A percentile compares a stretch with the other conserved stretches of the same genome.
Conservation (phyloP, 805 yeast species). For the Kodamaea jinghongensis region DNA sequence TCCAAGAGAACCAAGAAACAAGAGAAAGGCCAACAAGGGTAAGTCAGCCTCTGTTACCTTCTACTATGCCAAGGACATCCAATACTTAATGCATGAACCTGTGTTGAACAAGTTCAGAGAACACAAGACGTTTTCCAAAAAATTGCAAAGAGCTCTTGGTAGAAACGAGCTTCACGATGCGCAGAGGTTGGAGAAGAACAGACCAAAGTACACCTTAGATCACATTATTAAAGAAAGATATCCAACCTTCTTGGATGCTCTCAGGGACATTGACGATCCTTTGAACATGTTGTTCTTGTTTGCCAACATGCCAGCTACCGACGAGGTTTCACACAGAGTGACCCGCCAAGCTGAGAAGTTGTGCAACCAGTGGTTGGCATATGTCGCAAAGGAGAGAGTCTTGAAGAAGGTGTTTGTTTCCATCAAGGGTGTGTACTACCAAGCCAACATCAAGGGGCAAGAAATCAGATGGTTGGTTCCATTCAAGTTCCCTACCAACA, state of each 20-base stretch:
- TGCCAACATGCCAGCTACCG: slow-evolving; percentile 93
- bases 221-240: slow-evolving; percentile 92
- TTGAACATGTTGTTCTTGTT: slow-evolving; percentile 91
- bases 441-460: slow-evolving; percentile 86
- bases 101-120: slow-evolving; percentile 88
- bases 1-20: slow-evolving; percentile 94
- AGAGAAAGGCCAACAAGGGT: slow-evolving; percentile 96
- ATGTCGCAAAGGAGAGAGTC: slow-evolving; percentile 77
- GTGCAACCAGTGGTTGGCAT: slow-evolving; percentile 95
- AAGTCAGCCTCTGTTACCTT: slow-evolving; percentile 89
- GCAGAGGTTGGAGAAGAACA: slow-evolving; percentile 72
- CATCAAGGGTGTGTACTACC: slow-evolving; percentile 95
- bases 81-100: slow-evolving; percentile 93
- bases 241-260: slow-evolving; percentile 88
- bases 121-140: slow-evolving; percentile 91
- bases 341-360: slow-evolving; percentile 85
- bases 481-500: slow-evolving; percentile 92
- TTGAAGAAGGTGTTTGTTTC: slow-evolving; percentile 90
- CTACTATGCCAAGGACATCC: slow-evolving; percentile 91
- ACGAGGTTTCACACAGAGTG: slow-evolving; percentile 70
- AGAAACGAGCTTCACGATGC: slow-evolving; percentile 91
- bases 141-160: slow-evolving; percentile 84
- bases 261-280: slow-evolving; percentile 94
- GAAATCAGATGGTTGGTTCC: slow-evolving; percentile 96
- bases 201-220: slow-evolving; percentile 84